Base-by-base conservation (phyloP, 257 asterid species). In the Catharanthus roseus region DNA sequence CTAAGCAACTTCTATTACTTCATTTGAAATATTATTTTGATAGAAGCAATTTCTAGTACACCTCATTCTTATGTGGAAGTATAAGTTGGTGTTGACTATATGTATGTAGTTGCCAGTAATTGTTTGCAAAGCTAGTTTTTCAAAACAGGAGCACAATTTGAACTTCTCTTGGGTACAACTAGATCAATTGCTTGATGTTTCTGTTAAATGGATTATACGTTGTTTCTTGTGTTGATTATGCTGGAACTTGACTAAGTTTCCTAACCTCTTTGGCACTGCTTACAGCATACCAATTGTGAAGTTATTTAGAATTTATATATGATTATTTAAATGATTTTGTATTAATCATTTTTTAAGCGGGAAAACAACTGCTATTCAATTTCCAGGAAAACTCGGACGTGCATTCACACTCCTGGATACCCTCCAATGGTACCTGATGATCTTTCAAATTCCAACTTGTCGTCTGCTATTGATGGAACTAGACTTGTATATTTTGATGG, bases 331-430 rank as follows among this genome's bases (percentile, higher is more conserved):
- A 54, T 54, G 16, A 19, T 21, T 19, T 61, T 24, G 47, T 16
- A 2, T 50, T 5, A n/a, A n/a, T n/a, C 55, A 10, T 38, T 45
- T 45, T 10, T 31, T 19, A 39, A 54, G n/a, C 6, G 36, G n/a
- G 74, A 49, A 61, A 50, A 38, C 19, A 45, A 12, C 66, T 72
- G 36, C 45, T 76, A 23, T 64, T 16, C 77, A 74, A 72, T 61
- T 84, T 82, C 77, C 90, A 93, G 99, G 90, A 89, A 85, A 84
- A 93, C 96, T 70, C 90, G 96, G 72, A 93, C 99, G 38, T 93
- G 99, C 75, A 91, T 93, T 84, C 97, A 91, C 77, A 89, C 97
- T 70, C 99, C 96, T 13, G 97, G 99, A 77, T 68, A 81, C 84
- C 99, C 99, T 74, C 96, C 99, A 69, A 78, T 93, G 97, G 75